A percentile compares a stretch with the other conserved stretches of the same genome.
phyloP scores from a whole-genome alignment of 345 rosid genomes.

The Sonneratia alba region DNA sequence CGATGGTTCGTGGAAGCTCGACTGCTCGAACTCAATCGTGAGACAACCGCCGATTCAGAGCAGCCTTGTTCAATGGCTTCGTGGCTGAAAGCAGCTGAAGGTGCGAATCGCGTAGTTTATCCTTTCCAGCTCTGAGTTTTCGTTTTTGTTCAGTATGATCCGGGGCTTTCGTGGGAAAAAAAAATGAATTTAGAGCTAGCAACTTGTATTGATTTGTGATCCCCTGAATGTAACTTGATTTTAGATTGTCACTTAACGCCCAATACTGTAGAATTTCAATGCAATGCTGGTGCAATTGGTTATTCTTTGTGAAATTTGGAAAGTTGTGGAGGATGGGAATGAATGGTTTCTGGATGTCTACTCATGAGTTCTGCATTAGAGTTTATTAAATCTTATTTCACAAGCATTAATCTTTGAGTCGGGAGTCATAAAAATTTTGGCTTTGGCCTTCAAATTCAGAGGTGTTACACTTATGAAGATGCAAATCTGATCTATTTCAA shows the following conservation, averaged over 20 bases:
- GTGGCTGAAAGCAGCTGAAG: slow-evolving; percentile 99
- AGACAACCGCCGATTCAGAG: slow-evolving; percentile 11
- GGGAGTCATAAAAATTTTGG: background rate
- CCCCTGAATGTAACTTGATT: background rate
- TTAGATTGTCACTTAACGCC: background rate
- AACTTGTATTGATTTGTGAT: background rate
- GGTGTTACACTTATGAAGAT: background rate
- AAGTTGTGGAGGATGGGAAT: background rate
- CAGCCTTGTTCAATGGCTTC: slow-evolving; percentile 47
- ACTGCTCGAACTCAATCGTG: slow-evolving; percentile 23
- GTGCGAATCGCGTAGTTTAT: slow-evolving; percentile 18
- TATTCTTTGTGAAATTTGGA: background rate
- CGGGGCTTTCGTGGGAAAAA: background rate
- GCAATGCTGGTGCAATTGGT: background rate
- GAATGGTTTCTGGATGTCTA: background rate
- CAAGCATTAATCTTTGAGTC: background rate
- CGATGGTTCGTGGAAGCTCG: slow-evolving; percentile 36
- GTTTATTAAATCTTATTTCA: background rate
- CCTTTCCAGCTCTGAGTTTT: background rate
- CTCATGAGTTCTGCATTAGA: background rate
- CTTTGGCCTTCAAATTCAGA: background rate
- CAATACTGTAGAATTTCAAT: background rate
- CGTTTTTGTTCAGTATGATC: slow-evolving; percentile 1
- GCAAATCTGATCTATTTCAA: background rate
- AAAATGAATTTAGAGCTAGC: slow-evolving; percentile 2